Base-by-base conservation (phyloP, 768 basidiomycete species). In the Pleurotus platypus region DNA sequence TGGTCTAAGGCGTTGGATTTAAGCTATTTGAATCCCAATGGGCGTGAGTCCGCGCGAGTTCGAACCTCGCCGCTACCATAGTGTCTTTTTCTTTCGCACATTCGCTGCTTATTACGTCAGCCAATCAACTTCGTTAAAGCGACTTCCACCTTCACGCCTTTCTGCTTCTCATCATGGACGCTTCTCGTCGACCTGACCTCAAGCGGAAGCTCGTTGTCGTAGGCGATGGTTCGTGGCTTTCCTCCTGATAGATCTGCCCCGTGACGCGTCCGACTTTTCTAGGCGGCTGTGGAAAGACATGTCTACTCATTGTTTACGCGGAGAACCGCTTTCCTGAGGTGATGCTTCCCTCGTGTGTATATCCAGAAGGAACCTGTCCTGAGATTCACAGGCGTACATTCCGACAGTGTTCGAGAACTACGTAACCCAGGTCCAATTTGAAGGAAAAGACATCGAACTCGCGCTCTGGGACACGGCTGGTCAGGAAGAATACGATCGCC, bases 381-480 rank as follows among this genome's bases (percentile, higher is more conserved):
- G 63, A 63, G 55, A 49, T 60, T 63, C 59, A 42, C 67, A 96
- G 93, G 85, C 91, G 30, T 94, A 95, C 70, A 87, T 94, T 64
- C 94, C 93, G 27, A 94, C 93, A 18, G 93, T 95, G 8, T 95
- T 95, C 69, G 93, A 95, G 72, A 94, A 93, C 79, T 94, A 94
- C 66, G 90, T 93, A 56, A 92, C 90, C 11, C 86, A 90, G 61
- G 89, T 94, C 38, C 77, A 84, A 49, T 92, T 89, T 64, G 93
- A 95, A 22, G 87, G 89, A 56, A 94, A 94, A 72, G 77, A 90
- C 16, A 86, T 99, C 60, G 93, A 97, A 67, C 82, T 99, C 43
- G 96, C 97, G n/a, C 79, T 99, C 15, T 99, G 96, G 94, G 94
- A 98, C 72, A 98, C 94, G 1, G 94, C 94, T 0, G 94, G 94